Evolutionary conservation across 768 basidiomycete genomes (phyloP), one percentile per base, ranked within the genome.

Genomic region (Kwoniella dejecticola): DNA sequence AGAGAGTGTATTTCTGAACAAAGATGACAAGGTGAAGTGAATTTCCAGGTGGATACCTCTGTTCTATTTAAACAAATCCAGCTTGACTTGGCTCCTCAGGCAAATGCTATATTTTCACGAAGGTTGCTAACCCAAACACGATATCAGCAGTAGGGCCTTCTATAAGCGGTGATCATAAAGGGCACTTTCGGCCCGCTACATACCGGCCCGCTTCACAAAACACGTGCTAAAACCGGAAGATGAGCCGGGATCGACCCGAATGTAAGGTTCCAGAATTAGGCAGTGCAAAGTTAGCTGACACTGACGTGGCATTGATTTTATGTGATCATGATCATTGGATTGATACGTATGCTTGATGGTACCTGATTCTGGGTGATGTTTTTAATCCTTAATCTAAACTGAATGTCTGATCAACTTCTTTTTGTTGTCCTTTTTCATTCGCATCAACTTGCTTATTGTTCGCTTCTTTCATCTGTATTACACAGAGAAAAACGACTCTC

Each of bases 11-110:
- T 10, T 19, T 31, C 12, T 41, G 23, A 12, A 33, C 4, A 42
- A 24, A 19, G 33, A 36, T 36, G 11, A 29, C 7, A 42, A 29
- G 21, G 29, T 21, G 23, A 40, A 6, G 41, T 31, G 24, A 38
- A 40, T 21, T 40, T 38, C 10, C 19, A 57, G 33, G 45, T 47
- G 45, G 44, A 47, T 57, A 48, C 56, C 46, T 30, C 56, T 57
- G 7, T 26, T n/a, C 7, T 53, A 53, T 42, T 26, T 53, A 31
- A 19, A 41, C 11, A 29, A 29, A 30, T 15, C 21, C 49, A 53
- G 36, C 36, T 53, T 29, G 50, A 38, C 36, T 27, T 21, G 24
- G 15, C 26, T 21, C 21, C 30, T 2, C 17, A 12, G 15, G 11
- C 24, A 12, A 49, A 26, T 27, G 36, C 19, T n/a, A 36, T 36